These are phyloP conservation scores for Yamadazyma sp. DNA, from an alignment of 1,139 yeast species.

Conservation along the genomic window DNA sequence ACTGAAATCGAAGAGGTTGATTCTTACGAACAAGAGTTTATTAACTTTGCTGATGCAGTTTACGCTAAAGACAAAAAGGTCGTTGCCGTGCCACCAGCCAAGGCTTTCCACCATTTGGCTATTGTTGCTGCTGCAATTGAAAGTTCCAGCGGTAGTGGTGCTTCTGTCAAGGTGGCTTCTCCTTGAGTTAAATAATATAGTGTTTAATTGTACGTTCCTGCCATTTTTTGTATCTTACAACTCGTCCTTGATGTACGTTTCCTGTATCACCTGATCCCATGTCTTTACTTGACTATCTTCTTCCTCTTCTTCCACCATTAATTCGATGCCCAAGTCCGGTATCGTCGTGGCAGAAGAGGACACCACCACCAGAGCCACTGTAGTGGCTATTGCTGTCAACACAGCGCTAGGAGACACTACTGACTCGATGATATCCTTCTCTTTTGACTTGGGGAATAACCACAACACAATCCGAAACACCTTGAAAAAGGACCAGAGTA, in stretches of 20 bases:
- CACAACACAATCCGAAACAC: conserved; percentile 41
- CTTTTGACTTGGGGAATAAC: conserved; percentile 16
- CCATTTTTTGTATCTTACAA: conserved; percentile 5
- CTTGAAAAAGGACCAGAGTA: conserved; percentile 59
- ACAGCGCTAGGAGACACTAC: not conserved
- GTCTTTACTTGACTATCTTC: conserved; percentile 1
- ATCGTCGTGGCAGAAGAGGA: not conserved
- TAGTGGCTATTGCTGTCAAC: not conserved
- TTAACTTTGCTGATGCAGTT: conserved; percentile 72
- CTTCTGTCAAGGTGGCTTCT: conserved; percentile 48
- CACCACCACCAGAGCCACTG: not conserved
- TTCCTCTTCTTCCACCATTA: not conserved
- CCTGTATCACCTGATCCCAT: conserved; percentile 6
- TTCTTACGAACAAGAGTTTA: conserved; percentile 59
- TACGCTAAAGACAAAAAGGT: conserved; percentile 58
- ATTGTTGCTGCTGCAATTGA: conserved; percentile 81
- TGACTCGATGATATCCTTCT: conserved; percentile 5
- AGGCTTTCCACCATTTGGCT: conserved; percentile 90
- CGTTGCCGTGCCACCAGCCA: conserved; percentile 62
- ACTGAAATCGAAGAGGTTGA: conserved; percentile 60
- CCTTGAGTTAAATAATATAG: no score
- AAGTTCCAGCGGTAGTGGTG: conserved; percentile 63
- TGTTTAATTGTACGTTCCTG: conserved; percentile 1
- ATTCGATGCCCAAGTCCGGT: not conserved
- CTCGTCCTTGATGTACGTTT: conserved; percentile 8